Evolutionary conservation across 441 rosid genomes (phyloP).

Genomic region (Gossypium lobatum): DNA sequence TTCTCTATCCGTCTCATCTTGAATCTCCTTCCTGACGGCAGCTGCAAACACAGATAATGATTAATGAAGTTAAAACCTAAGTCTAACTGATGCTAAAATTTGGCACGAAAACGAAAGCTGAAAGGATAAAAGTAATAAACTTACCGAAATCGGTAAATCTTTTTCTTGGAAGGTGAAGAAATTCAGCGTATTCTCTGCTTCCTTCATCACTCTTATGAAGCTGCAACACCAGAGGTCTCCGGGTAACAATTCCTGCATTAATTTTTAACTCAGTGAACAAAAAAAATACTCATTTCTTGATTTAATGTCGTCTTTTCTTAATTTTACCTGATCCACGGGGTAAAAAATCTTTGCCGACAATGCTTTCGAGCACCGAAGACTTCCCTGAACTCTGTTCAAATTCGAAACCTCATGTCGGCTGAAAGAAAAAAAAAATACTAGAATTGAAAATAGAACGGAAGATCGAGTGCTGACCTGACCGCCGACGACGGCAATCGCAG

Average conservation of each 20-base stretch:
- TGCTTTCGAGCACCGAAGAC: slow-evolving; percentile 94
- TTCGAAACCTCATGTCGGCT: slow-evolving; percentile 5
- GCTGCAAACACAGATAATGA: slow-evolving; percentile 28
- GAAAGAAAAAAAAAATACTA: background rate
- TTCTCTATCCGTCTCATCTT: slow-evolving; percentile 96
- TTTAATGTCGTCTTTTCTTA: background rate
- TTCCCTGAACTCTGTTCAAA: slow-evolving; percentile 84
- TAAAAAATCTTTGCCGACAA: slow-evolving; percentile 89
- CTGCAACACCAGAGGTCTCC: slow-evolving; percentile 95
- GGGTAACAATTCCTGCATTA: slow-evolving; percentile 77
- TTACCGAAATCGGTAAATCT: slow-evolving; percentile 83
- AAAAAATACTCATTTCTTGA: background rate
- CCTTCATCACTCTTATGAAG: slow-evolving; percentile 95
- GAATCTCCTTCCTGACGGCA: slow-evolving; percentile 96
- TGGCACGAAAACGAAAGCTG: background rate
- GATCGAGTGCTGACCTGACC: slow-evolving; percentile 68
- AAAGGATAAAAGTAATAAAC: background rate
- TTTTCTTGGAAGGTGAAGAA: slow-evolving; percentile 83
- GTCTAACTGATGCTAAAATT: background rate
- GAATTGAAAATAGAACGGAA: background rate
- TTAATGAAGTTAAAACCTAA: background rate
- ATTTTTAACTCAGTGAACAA: slow-evolving; percentile 5
- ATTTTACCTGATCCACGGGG: slow-evolving; percentile 95
- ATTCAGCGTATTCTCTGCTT: slow-evolving; percentile 87
- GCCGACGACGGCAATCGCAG: slow-evolving; percentile 95